Evolutionary conservation across 2,329 filamentous ascomycete species (phyloP).

Genomic region (Sodiomyces alkalinus): DNA sequence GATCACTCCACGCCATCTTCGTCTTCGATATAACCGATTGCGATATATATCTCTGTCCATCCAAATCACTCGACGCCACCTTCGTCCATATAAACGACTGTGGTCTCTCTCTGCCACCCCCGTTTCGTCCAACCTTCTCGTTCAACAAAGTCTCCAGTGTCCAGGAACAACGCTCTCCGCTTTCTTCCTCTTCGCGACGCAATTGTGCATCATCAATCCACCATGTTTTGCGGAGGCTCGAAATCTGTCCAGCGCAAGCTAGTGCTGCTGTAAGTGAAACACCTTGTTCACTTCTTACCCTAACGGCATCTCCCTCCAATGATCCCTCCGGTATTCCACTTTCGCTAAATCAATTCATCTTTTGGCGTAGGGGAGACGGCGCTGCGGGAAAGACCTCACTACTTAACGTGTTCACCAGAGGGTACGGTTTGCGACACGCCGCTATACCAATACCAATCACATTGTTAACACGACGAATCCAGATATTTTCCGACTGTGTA

Average conservation of each 20-base stretch:
- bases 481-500: conserved; percentile 97
- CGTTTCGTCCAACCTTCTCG: too few species aligned
- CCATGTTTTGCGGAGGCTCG: conserved; percentile 55
- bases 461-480: conserved; percentile 5
- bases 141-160: too few species aligned
- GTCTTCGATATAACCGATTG: background rate
- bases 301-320: too few species aligned
- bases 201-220: too few species aligned
- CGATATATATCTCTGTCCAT: too few species aligned
- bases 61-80: too few species aligned
- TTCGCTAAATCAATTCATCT: conserved; percentile 3
- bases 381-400: conserved; percentile 94
- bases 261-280: conserved; percentile 78
- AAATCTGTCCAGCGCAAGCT: conserved; percentile 94
- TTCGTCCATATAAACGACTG: background rate
- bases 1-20: background rate
- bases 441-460: background rate
- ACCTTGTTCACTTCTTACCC: too few species aligned
- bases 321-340: too few species aligned
- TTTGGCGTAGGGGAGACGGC: conserved; percentile 61
- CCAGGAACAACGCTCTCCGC: too few species aligned
- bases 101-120: too few species aligned
- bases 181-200: too few species aligned
- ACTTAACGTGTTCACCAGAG: conserved; percentile 96
- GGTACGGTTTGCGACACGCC: conserved; percentile 36